Evolutionary conservation across 2,329 filamentous ascomycete genomes (phyloP).

Genomic region (Xylaria hypoxylon): DNA sequence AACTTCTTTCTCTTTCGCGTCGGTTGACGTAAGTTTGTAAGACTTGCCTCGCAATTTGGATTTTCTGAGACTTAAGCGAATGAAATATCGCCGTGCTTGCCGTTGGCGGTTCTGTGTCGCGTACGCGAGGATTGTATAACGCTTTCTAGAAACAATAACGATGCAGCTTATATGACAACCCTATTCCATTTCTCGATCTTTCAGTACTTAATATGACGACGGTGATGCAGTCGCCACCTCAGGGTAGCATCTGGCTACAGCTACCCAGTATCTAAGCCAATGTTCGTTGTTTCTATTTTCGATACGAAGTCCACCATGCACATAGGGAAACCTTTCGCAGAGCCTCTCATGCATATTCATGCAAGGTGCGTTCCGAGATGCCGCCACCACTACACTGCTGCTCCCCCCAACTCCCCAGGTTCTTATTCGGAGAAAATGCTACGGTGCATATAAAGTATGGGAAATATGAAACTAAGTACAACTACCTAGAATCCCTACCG

Average conservation of each 20-base stretch:
- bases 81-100: background rate
- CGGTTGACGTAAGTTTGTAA: background rate
- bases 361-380: conserved; percentile 7
- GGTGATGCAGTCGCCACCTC: conserved; percentile 1
- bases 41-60: background rate
- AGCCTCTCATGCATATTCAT: conserved; percentile 26
- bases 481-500: conserved; percentile 5
- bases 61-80: background rate
- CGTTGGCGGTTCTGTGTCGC: background rate
- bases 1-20: background rate
- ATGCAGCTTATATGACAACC: too few species aligned
- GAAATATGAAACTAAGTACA: too few species aligned
- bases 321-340: conserved; percentile 1
- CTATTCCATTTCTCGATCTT: background rate
- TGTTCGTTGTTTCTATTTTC: background rate
- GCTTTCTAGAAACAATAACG: too few species aligned
- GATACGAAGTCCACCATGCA: background rate
- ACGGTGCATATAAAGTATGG: conserved; percentile 11
- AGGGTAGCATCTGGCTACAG: background rate
- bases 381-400: background rate
- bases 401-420: background rate
- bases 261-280: background rate
- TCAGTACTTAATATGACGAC: background rate
- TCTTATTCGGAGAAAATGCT: conserved; percentile 10
- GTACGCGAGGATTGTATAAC: too few species aligned